Evolutionary conservation across 2,329 filamentous ascomycete species (phyloP).

Genomic region (Hymenoscyphus fructigenus): DNA sequence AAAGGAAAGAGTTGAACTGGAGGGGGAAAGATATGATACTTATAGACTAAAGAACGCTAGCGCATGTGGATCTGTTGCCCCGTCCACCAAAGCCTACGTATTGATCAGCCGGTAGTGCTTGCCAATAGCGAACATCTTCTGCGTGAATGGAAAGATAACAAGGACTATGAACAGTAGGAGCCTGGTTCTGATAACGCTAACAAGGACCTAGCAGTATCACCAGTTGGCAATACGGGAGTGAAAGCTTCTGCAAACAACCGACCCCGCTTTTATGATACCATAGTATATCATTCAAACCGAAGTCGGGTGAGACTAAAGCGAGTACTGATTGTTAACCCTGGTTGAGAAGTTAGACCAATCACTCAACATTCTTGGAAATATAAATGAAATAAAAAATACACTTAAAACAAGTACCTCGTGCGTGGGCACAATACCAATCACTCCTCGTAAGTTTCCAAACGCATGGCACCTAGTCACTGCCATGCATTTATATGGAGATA

Average conservation of each 20-base stretch:
- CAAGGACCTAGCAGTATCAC: neutral
- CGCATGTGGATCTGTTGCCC: neutral
- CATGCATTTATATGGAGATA: conserved; percentile 5
- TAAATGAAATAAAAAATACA: neutral
- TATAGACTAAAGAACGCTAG: neutral
- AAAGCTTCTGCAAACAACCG: neutral
- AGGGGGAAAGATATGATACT: neutral
- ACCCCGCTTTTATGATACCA: neutral
- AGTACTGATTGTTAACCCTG: neutral
- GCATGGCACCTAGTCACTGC: neutral
- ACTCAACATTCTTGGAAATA: neutral
- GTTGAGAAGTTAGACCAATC: neutral
- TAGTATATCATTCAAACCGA: neutral
- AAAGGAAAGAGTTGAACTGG: neutral
- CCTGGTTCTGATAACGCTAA: neutral
- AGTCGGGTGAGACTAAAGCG: neutral
- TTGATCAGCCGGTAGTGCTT: neutral
- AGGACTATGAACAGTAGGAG: neutral
- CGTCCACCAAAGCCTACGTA: neutral
- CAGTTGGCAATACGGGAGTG: neutral
- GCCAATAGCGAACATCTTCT: neutral
- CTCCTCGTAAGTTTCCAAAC: neutral
- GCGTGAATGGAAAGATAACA: neutral
- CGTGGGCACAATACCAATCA: neutral
- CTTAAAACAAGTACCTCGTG: neutral